Percentiles rank a stretch among this genome's conserved stretches.
These are phyloP conservation scores for Nicotiana attenuata DNA, from an alignment of 257 asterid species.

Conservation along the genomic window DNA sequence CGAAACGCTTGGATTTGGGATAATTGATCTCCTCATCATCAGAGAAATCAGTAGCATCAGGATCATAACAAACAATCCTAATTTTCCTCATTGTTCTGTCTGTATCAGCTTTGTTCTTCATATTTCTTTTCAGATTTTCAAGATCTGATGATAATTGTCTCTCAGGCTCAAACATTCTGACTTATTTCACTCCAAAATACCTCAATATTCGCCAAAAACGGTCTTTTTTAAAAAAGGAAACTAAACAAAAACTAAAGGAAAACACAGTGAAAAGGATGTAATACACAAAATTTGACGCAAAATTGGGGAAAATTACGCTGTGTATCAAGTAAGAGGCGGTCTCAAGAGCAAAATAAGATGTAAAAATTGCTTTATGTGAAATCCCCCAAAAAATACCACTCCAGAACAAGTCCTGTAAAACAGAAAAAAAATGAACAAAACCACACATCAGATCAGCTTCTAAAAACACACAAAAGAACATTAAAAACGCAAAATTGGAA, in stretches of 20 bases:
- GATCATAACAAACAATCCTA: constrained; percentile 62
- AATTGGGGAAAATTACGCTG: constrained; percentile 1
- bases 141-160: constrained; percentile 23
- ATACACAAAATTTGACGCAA: not conserved
- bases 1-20: constrained; percentile 38
- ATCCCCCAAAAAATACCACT: constrained; percentile 78
- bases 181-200: constrained; percentile 18
- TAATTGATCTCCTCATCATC: constrained; percentile 43
- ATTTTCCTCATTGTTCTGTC: constrained; percentile 34
- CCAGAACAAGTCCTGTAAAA: constrained; percentile 84
- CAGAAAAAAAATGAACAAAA: not conserved
- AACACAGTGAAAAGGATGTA: not conserved
- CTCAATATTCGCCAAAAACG: constrained; percentile 16
- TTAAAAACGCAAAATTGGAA: not conserved
- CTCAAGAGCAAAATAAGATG: constrained; percentile 64
- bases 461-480: constrained; percentile 18
- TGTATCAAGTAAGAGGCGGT: constrained; percentile 27
- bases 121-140: constrained; percentile 21
- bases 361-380: constrained; percentile 68
- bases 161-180: constrained; percentile 35
- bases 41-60: constrained; percentile 88
- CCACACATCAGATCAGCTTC: constrained; percentile 29
- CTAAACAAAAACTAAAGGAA: constrained; percentile 2
- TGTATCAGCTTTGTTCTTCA: constrained; percentile 19
- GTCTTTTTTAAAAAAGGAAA: not conserved